Conservation (phyloP, 305 asterid genomes). For the Rubia peregrina region DNA sequence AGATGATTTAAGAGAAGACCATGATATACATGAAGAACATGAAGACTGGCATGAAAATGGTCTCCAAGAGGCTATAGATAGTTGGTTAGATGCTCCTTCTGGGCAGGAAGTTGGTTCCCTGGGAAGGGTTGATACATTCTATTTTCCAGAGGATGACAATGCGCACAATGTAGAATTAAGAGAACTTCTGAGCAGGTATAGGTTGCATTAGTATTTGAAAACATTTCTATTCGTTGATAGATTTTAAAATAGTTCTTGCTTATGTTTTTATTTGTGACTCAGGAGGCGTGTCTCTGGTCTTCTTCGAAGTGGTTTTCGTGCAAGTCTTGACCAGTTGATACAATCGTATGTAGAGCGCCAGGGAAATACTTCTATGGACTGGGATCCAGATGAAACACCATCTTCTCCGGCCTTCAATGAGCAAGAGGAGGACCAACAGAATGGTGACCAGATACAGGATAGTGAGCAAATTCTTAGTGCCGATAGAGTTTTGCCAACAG, state of each 20-base stretch:
- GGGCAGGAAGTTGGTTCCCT: conserved; percentile 37
- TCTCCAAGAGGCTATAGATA: conserved; percentile 54
- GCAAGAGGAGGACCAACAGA: conserved; percentile 38
- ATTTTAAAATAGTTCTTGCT: neutral
- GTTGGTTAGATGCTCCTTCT: conserved; percentile 62
- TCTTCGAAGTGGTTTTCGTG: conserved; percentile 83
- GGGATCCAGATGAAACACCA: conserved; percentile 45
- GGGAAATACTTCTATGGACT: conserved; percentile 50
- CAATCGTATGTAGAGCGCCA: conserved; percentile 76
- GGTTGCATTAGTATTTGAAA: neutral
- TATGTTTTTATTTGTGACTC: conserved; percentile 16
- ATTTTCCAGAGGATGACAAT: conserved; percentile 58
- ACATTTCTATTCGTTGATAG: conserved; percentile 8
- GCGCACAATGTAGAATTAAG: conserved; percentile 58
- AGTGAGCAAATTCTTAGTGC: conserved; percentile 12
- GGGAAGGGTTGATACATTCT: conserved; percentile 34
- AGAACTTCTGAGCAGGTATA: conserved; percentile 81
- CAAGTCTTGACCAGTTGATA: conserved; percentile 64
- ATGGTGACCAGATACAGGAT: conserved; percentile 27
- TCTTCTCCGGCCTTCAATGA: conserved; percentile 33
- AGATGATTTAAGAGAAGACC: conserved; percentile 34
- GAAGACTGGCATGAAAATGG: conserved; percentile 58
- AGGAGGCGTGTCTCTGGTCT: conserved; percentile 91
- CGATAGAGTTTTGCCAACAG: conserved; percentile 28
- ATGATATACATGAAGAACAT: conserved; percentile 40